These are phyloP conservation scores for Salmacisia buchloeana DNA, from an alignment of 1,284 basidiomycete genomes.

Conservation along the genomic window DNA sequence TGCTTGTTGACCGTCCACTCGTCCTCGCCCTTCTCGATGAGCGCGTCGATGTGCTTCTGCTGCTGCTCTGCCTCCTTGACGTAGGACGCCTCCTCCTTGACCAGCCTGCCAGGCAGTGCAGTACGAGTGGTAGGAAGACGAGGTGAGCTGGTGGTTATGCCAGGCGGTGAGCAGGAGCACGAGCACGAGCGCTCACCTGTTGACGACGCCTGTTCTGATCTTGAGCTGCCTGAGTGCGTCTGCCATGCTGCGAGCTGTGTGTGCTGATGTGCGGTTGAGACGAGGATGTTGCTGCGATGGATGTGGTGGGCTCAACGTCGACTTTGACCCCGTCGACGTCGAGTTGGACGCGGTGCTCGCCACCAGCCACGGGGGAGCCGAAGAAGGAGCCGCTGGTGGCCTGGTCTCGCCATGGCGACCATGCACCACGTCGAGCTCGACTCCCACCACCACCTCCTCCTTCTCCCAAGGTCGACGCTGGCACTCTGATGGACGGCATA, in stretches of 20 bases:
- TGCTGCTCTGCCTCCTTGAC: not conserved
- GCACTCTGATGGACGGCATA: constrained; percentile 44
- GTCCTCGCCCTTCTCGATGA: constrained; percentile 2
- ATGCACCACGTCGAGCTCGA: no score
- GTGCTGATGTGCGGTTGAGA: no score
- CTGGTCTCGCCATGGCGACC: no score
- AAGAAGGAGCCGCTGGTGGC: no score
- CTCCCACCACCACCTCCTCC: no score
- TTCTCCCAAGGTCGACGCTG: no score
- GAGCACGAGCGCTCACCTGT: not conserved
- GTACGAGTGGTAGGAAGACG: not conserved
- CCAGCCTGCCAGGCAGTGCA: not conserved
- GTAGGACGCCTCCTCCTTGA: constrained; percentile 1
- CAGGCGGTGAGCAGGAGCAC: no score
- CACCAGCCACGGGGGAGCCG: no score
- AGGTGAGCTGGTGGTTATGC: not conserved
- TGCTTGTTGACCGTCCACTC: constrained; percentile 7
- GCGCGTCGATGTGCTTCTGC: not conserved
- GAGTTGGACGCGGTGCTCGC: no score
- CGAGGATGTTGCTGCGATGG: no score
- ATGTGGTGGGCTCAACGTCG: no score
- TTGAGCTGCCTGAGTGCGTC: constrained; percentile 1
- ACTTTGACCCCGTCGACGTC: no score
- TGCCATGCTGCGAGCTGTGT: not conserved
- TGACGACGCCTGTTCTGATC: constrained; percentile 1